Evolutionary conservation across 306 rosid genomes (phyloP).

Genomic region (Pterocarpus macrocarpus): DNA sequence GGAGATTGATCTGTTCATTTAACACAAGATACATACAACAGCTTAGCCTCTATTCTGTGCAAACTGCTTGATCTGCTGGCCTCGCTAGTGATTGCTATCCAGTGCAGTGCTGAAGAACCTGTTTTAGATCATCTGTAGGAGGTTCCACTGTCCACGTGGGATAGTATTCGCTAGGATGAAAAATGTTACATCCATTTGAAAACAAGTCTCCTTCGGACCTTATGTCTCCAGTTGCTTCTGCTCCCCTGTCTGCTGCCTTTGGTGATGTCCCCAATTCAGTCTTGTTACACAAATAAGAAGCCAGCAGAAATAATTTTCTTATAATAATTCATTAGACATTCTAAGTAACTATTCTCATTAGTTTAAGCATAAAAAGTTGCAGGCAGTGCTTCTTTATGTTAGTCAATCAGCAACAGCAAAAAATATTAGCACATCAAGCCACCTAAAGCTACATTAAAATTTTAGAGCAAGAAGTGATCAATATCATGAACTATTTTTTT

Average conservation of each 20-base stretch:
- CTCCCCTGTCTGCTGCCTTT: slow-evolving; percentile 87
- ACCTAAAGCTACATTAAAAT: no score
- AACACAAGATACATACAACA: neutral
- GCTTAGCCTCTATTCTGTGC: slow-evolving; percentile 27
- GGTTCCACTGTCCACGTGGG: slow-evolving; percentile 68
- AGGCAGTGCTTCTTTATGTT: neutral
- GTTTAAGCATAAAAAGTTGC: neutral
- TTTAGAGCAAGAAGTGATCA: neutral
- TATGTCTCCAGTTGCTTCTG: slow-evolving; percentile 67
- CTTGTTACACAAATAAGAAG: neutral
- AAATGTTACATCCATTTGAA: slow-evolving; percentile 48
- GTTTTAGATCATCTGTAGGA: slow-evolving; percentile 74
- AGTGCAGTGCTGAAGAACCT: slow-evolving; percentile 70
- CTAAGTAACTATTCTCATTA: neutral
- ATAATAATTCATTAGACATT: neutral
- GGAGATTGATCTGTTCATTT: neutral
- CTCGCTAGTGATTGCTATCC: slow-evolving; percentile 78
- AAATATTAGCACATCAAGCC: no score
- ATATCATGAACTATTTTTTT: neutral
- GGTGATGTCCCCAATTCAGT: slow-evolving; percentile 26
- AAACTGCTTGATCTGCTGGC: slow-evolving; percentile 63
- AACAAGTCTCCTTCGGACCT: slow-evolving; percentile 89
- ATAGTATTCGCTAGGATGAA: slow-evolving; percentile 81
- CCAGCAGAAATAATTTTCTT: neutral
- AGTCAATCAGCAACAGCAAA: neutral